phyloP scores from a whole-genome alignment of 768 basidiomycete genomes.

The Suillus clintonianus region DNA sequence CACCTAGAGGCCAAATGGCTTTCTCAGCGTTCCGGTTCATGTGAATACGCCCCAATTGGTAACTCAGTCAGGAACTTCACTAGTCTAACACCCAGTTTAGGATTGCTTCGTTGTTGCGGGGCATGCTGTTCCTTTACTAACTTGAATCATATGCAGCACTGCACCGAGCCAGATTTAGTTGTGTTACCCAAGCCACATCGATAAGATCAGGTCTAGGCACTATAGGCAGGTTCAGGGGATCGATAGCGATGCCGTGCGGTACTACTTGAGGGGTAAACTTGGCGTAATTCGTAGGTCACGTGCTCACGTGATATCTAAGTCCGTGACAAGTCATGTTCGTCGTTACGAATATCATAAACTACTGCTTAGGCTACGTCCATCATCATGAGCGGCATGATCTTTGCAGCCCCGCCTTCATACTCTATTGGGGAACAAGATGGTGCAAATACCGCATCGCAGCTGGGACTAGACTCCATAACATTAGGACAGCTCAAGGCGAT shows the following conservation, averaged over 20 bases:
- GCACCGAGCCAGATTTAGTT: background rate
- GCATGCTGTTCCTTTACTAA: background rate
- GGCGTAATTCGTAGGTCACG: background rate
- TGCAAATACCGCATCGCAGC: slow-evolving; percentile 34
- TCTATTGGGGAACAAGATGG: slow-evolving; percentile 33
- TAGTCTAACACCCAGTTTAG: background rate
- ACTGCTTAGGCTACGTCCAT: background rate
- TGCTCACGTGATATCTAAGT: background rate
- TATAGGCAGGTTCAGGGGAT: background rate
- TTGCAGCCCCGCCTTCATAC: slow-evolving; percentile 30
- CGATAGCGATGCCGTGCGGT: background rate
- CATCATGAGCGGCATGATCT: slow-evolving; percentile 33
- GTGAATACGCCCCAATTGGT: background rate
- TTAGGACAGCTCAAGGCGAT: slow-evolving; percentile 79
- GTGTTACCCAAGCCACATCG: background rate
- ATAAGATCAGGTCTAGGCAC: background rate
- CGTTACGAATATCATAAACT: background rate
- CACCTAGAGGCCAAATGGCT: background rate
- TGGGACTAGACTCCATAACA: slow-evolving; percentile 70
- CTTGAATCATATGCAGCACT: background rate
- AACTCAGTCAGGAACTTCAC: background rate
- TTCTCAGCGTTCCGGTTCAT: background rate
- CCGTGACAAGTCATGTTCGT: background rate
- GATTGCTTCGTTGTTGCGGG: background rate
- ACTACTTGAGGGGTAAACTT: background rate